These are phyloP conservation scores for Penicillium maclennaniae DNA, from an alignment of 495 filamentous ascomycete genomes.

Conservation along the genomic window DNA sequence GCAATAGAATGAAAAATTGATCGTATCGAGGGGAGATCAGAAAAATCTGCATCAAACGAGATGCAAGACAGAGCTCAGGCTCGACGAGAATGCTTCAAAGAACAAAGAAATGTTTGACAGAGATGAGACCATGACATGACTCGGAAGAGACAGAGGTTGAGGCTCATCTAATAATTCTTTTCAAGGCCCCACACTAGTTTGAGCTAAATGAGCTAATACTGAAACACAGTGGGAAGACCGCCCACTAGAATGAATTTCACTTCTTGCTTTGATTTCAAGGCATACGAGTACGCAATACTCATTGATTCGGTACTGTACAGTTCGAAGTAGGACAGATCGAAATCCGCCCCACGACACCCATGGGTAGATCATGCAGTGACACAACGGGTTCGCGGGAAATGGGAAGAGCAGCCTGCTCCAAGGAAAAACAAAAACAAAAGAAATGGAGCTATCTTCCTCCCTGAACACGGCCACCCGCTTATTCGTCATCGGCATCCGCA, in stretches of 20 bases:
- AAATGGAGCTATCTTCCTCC: neutral
- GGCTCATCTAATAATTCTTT: too few species aligned
- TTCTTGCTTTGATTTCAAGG: constrained; percentile 1
- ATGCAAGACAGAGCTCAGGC: too few species aligned
- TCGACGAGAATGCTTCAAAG: too few species aligned
- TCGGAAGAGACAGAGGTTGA: too few species aligned
- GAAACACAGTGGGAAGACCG: neutral
- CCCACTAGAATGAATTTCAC: neutral
- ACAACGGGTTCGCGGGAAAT: constrained; percentile 2
- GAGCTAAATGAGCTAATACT: neutral
- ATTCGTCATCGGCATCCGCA: constrained; percentile 28
- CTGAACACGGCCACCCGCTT: neutral
- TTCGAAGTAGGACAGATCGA: constrained; percentile 1
- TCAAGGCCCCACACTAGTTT: neutral
- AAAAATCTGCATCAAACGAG: too few species aligned
- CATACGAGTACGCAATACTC: constrained; percentile 1
- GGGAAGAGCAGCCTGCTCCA: neutral
- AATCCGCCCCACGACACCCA: neutral
- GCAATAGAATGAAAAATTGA: too few species aligned
- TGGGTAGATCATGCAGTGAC: constrained; percentile 3
- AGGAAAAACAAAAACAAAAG: too few species aligned
- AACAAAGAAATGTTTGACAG: too few species aligned
- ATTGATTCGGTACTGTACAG: constrained; percentile 13
- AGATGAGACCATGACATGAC: too few species aligned
- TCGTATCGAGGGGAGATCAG: too few species aligned